Evolutionary conservation across 306 rosid species (phyloP).

Genomic region (Echinosophora koreensis): DNA sequence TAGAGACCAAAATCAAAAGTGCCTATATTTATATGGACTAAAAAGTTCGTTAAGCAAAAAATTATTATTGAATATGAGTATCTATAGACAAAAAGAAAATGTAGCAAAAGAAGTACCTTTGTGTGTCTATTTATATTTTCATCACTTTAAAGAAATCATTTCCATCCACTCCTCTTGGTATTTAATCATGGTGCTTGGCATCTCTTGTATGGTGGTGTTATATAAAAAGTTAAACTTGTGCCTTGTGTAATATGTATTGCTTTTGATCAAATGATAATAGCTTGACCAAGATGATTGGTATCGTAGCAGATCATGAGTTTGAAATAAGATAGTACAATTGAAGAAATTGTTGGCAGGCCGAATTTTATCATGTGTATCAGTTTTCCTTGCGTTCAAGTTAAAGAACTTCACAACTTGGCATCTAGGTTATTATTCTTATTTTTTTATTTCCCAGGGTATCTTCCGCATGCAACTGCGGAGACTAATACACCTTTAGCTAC

Average conservation of each 20-base stretch:
- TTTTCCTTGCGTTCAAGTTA: background rate
- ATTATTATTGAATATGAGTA: too few relatives aligned
- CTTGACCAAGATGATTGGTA: background rate
- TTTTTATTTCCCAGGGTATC: too few relatives aligned
- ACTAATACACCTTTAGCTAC: too few relatives aligned
- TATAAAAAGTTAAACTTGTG: conserved; percentile 5
- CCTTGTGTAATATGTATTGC: conserved; percentile 1
- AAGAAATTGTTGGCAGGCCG: background rate
- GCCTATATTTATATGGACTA: too few relatives aligned
- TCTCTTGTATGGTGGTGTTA: too few relatives aligned
- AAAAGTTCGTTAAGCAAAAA: too few relatives aligned
- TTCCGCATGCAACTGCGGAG: too few relatives aligned
- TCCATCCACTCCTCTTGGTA: conserved; percentile 11
- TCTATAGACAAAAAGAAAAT: too few relatives aligned
- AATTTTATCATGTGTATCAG: conserved; percentile 6
- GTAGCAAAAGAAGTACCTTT: too few relatives aligned
- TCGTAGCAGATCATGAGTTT: background rate
- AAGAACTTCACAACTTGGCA: background rate
- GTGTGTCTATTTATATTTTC: background rate
- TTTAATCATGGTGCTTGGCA: conserved; percentile 30
- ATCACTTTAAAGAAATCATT: conserved; percentile 30
- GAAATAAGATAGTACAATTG: background rate
- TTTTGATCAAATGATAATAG: conserved; percentile 14
- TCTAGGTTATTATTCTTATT: background rate
- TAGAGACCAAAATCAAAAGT: too few relatives aligned